These are phyloP conservation scores for Phaeosphaeriaceae sp. DNA, from an alignment of 2,329 filamentous ascomycete genomes.

Conservation along the genomic window DNA sequence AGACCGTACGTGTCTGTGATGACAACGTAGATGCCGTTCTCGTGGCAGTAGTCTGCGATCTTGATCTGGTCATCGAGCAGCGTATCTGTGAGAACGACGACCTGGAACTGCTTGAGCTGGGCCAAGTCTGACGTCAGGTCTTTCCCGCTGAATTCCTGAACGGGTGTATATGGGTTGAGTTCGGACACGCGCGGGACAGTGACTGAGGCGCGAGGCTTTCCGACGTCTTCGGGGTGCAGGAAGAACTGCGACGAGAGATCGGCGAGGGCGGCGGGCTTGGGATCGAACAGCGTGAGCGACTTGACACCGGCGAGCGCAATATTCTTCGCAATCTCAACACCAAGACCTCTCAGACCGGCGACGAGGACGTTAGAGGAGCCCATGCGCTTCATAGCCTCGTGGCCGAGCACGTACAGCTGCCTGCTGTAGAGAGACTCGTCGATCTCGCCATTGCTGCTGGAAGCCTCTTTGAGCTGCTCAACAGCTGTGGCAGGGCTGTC, in stretches of 20 bases:
- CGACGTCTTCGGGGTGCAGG: slow-evolving; percentile 84
- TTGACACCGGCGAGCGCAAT: slow-evolving; percentile 98
- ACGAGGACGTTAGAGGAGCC: slow-evolving; percentile 92
- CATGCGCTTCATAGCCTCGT: slow-evolving; percentile 98
- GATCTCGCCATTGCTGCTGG: slow-evolving; percentile 63
- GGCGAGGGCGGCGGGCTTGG: slow-evolving; percentile 79
- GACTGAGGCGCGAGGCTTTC: slow-evolving; percentile 85
- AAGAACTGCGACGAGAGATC: slow-evolving; percentile 99
- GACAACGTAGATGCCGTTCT: slow-evolving; percentile 90
- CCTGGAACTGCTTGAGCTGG: slow-evolving; percentile 89
- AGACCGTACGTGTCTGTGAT: slow-evolving; percentile 89
- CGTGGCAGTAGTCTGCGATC: slow-evolving; percentile 92
- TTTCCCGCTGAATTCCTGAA: slow-evolving; percentile 70
- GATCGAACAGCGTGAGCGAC: slow-evolving; percentile 92
- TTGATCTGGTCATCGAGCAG: slow-evolving; percentile 79
- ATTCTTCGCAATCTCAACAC: slow-evolving; percentile 98
- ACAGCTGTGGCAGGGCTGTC: slow-evolving; percentile 65
- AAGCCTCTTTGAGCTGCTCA: slow-evolving; percentile 63
- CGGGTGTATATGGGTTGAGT: slow-evolving; percentile 94
- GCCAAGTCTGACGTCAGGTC: slow-evolving; percentile 78
- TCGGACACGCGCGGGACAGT: slow-evolving; percentile 91
- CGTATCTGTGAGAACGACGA: slow-evolving; percentile 87
- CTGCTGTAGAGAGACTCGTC: slow-evolving; percentile 73
- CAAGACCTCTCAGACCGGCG: slow-evolving; percentile 88
- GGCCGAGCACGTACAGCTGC: slow-evolving; percentile 75